Base-by-base conservation (phyloP, 768 basidiomycete genomes). In the Macrolepiota albuminosa region DNA sequence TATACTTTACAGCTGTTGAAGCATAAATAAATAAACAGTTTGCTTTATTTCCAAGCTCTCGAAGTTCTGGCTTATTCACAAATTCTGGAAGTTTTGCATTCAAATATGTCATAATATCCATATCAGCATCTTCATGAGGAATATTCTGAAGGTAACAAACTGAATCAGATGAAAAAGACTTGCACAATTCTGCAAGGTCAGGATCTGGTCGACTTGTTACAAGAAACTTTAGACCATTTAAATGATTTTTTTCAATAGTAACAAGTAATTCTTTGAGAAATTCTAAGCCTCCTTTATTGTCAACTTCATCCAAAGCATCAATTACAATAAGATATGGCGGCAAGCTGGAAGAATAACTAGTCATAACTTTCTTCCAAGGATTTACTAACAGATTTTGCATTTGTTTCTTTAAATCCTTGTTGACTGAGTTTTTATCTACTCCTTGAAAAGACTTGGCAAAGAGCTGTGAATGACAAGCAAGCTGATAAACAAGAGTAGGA, bases 131-230 rank as follows among this genome's bases (percentile, higher is more conserved):
- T 21, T 21, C 21, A 21, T 21, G 21, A 21, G 21, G 21, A 21
- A 21, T 21, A 21, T 21, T 21, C 21, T 21, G 21, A 21, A 21
- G 21, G 21, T 21, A 21, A 21, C 21, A 21, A 21, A 21, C 21
- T 21, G 21, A 21, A 21, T 21, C 21, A 21, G 21, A 21, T 21
- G 21, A 21, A 21, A 21, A 21, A 21, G 21, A 21, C 21, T 21
- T 21, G 21, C 21, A 21, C 21, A 21, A 21, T 21, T 21, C 21
- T 21, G 21, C 68, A 49, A 69, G 39, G 2, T 59, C 18, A 61
- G 24, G 49, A 33, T 43, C 59, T 40, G 57, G 40, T 40, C 67
- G 64, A 50, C 68, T 69, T 21, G 67, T 68, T 10, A 67, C 45
- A 24, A 46, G 24, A 46, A 46, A 46, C 7, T 46, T 46, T 4